Base-by-base conservation (phyloP, 2,329 filamentous ascomycete genomes). In the Botryotinia convoluta region DNA sequence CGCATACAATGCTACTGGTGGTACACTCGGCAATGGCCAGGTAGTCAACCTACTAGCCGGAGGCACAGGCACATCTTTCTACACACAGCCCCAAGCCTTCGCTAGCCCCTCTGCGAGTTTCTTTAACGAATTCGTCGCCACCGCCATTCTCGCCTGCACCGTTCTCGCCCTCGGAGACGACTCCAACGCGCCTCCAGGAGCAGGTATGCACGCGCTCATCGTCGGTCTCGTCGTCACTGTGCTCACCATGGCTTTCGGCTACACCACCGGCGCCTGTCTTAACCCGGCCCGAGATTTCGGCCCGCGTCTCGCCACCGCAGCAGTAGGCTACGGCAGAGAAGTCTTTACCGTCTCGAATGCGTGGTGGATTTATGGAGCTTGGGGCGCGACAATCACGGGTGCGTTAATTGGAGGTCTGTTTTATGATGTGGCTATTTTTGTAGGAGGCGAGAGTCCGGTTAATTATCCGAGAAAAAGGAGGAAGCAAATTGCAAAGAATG, bases 341-440 rank as follows among this genome's bases (percentile, higher is more conserved):
- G 80, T 82, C 29, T 84, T 86, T 73, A 81, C 78, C 2, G 71
- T 61, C 12, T 67, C 71, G 6, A 81, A 84, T 42, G 79, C 81
- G 0, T 86, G 84, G 75, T 80, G 77, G 77, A 61, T 87, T 67
- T 86, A 83, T 77, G 84, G 83, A 37, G 82, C 82, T 71, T 86
- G 82, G 82, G 76, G 59, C 71, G 84, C 79, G 5, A 82, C 82
- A 0, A 72, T 83, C 26, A 75, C 75, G 61, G 85, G 83, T 12
- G 81, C 81, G 35, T 81, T 85, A 32, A 79, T 83, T 44, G 84
- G 85, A 1, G 85, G 79, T 14, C 84, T 86, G 73, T 78, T 87
- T 73, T 87, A 88, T 78, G 86, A 87, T 77, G 82, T 84, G 74
- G 84, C 83, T 76, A 86, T 84, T 75, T 87, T 87, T 75, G 84